Evolutionary conservation across 2,329 filamentous ascomycete species (phyloP).

Genomic region (Venturia carpophila): DNA sequence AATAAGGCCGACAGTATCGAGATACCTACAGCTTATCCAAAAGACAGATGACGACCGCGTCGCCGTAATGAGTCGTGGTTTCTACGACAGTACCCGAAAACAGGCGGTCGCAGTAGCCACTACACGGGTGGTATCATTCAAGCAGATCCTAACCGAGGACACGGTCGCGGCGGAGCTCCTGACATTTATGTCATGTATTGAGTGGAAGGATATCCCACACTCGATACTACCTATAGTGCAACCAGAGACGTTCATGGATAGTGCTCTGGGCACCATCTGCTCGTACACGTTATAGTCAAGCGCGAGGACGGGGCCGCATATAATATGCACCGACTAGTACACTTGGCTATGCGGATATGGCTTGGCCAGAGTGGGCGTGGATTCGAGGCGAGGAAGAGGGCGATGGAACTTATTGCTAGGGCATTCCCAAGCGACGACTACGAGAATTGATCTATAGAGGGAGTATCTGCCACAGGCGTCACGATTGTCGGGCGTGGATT

Average conservation of each 20-base stretch:
- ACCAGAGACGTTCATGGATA: slow-evolving; percentile 16
- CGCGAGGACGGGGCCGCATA: slow-evolving; percentile 12
- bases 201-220: slow-evolving; percentile 22
- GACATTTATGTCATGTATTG: slow-evolving; percentile 23
- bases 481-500: too few relatives aligned
- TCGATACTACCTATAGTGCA: slow-evolving; percentile 21
- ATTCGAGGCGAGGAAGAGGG: too few relatives aligned
- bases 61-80: slow-evolving; percentile 19
- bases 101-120: slow-evolving; percentile 21
- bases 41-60: neutral
- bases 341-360: too few relatives aligned
- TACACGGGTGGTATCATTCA: slow-evolving; percentile 23
- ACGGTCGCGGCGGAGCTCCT: slow-evolving; percentile 21
- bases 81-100: slow-evolving; percentile 17
- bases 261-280: slow-evolving; percentile 21
- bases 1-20: slow-evolving; percentile 18
- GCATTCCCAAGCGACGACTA: too few relatives aligned
- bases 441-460: too few relatives aligned
- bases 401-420: too few relatives aligned
- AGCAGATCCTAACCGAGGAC: slow-evolving; percentile 20
- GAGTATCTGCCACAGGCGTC: too few relatives aligned
- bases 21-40: neutral
- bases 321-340: slow-evolving; percentile 24
- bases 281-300: slow-evolving; percentile 22
- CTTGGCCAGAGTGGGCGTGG: too few relatives aligned